Conservation (phyloP, 306 rosid genomes). For the Sphenostylis stenocarpa region DNA sequence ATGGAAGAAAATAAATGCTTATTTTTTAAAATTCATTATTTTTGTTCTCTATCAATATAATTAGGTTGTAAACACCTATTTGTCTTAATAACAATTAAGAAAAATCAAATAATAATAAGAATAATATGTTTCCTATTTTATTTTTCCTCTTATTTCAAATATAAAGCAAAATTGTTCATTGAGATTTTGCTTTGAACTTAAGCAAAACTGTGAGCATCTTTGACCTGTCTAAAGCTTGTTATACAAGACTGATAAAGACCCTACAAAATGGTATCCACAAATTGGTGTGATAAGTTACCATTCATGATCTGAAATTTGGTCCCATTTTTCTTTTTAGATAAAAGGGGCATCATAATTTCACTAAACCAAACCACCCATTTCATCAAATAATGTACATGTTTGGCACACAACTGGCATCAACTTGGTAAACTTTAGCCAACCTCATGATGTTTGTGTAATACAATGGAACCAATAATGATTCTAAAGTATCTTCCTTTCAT, state of each 20-base stretch:
- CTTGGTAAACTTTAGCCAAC: background rate
- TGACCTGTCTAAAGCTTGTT: background rate
- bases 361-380: background rate
- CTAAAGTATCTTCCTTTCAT: background rate
- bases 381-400: background rate
- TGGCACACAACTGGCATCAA: background rate
- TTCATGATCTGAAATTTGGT: background rate
- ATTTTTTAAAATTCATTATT: no score
- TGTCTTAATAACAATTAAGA: background rate
- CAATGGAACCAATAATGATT: background rate
- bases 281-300: background rate
- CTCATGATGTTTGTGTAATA: background rate
- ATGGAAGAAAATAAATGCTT: no score
- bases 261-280: background rate
- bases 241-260: background rate
- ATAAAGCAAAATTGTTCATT: background rate
- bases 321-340: background rate
- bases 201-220: background rate
- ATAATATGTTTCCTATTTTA: background rate
- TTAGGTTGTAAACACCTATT: background rate
- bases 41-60: no score
- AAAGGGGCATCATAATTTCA: background rate
- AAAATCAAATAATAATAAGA: background rate
- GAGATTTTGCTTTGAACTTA: background rate
- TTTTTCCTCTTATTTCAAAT: background rate